Conservation (phyloP, 1,284 basidiomycete species). For the Heliocybe sulcata region DNA sequence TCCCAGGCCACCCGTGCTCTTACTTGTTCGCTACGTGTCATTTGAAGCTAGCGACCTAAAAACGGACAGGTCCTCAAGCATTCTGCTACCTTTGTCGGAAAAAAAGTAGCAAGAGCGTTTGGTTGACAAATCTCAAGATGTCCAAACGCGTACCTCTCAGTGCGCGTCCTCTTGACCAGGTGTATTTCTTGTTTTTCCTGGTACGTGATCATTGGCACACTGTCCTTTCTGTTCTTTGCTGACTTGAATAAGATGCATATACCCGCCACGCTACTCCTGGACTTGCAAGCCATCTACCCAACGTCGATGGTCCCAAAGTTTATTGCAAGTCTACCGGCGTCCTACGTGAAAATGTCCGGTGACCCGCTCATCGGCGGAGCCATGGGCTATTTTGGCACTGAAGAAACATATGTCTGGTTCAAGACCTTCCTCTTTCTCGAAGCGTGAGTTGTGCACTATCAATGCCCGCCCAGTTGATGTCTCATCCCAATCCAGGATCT, state of each 20-base stretch:
- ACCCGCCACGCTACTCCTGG: constrained; percentile 55
- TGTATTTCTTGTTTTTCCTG: constrained; percentile 60
- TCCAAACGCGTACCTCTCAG: constrained; percentile 29
- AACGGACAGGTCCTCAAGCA: neutral
- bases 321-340: constrained; percentile 32
- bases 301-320: constrained; percentile 35
- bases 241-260: constrained; percentile 59
- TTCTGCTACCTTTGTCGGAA: neutral
- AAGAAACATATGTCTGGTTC: constrained; percentile 52
- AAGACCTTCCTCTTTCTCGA: constrained; percentile 58
- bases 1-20: too few species aligned
- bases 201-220: too few species aligned
- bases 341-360: constrained; percentile 43
- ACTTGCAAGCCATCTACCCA: constrained; percentile 67
- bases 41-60: neutral
- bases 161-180: constrained; percentile 50
- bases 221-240: too few species aligned
- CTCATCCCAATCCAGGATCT: constrained; percentile 32
- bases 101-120: neutral
- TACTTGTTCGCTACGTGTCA: too few species aligned
- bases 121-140: neutral
- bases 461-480: neutral
- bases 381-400: constrained; percentile 33
- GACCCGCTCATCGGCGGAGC: constrained; percentile 60
- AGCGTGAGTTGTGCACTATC: constrained; percentile 18